Percentiles rank a stretch among this genome's conserved stretches.
Conservation (phyloP, 208 protist genomes). For the Leishmania guyanensis region DNA sequence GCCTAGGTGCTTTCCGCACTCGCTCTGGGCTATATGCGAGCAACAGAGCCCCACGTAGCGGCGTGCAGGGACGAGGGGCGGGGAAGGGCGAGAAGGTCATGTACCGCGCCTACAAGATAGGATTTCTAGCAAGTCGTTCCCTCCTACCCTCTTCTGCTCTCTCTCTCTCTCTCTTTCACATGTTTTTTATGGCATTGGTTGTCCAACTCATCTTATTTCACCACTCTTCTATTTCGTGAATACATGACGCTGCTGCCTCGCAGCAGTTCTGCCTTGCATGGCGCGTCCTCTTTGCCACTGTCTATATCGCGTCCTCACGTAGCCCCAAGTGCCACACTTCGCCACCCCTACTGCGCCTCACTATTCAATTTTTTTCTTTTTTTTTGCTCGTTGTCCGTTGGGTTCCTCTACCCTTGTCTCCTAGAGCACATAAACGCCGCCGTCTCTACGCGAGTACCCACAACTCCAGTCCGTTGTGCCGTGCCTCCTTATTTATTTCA, state of each 20-base stretch:
- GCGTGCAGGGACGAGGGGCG: neutral
- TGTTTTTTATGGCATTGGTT: neutral
- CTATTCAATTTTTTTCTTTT: constrained; percentile 3
- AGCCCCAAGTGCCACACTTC: neutral
- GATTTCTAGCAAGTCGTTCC: neutral
- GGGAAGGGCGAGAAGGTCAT: neutral
- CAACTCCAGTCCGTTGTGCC: too few relatives aligned
- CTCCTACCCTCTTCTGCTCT: neutral
- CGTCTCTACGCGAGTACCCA: neutral
- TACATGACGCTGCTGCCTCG: neutral
- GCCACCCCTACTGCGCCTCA: neutral
- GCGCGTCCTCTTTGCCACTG: neutral
- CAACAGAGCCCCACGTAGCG: neutral
- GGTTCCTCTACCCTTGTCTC: neutral
- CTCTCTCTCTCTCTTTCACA: neutral
- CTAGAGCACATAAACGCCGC: neutral
- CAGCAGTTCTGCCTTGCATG: neutral
- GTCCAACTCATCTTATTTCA: neutral
- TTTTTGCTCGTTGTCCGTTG: neutral
- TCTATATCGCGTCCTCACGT: neutral
- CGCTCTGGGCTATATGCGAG: neutral
- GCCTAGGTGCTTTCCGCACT: neutral
- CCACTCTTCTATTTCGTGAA: neutral
- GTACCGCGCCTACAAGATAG: neutral
- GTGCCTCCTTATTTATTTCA: too few relatives aligned